Evolutionary conservation across 1,284 basidiomycete species (phyloP), one percentile per base, ranked within the genome.

Genomic region (Ustilago xerochloae): DNA sequence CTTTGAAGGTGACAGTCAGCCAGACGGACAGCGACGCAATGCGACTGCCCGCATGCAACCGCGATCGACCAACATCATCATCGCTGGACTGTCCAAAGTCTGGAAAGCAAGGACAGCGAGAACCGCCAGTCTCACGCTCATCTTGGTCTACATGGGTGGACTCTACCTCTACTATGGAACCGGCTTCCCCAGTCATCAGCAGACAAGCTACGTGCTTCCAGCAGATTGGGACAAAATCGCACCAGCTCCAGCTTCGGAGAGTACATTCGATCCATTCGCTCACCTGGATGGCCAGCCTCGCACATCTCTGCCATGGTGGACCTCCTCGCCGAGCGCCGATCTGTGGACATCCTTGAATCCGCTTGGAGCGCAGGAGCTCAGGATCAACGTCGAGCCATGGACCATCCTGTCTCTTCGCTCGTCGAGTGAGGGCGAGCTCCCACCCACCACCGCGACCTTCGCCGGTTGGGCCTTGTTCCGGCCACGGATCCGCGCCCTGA

Each of bases 291-390:
- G 36, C 26, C 43, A 63, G n/a, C 13, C 52, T 20, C n/a, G 47
- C n/a, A 38, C 58, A 12, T 41, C 53, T 1, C 32, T 63, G 41
- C 77, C 79, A 4, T 81, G 79, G 79, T 81, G 79, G 79, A 63
- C 61, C 6, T 67, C 85, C 16, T 81, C 80, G 15, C 78, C 75
- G 13, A 83, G 82, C 13, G 85, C 82, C 35, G 77, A 72, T 20
- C 82, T 94, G 33, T 97, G 94, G 94, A 90, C 90, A 55, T 86
- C 89, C 0, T 85, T 97, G 41, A 96, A 95, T 80, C 92, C 93
- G 1, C 84, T 85, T 1, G 89, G 90, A 56, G 88, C 90, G 55
- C 84, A 88, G 1, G 87, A 91, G 7, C 87, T 96, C n/a, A 91
- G 93, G 79, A 84, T 98, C 53, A 88, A 91, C 66, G 87, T 96